Conservation (phyloP, 2,329 filamentous ascomycete genomes). For the Penicillium sp. region DNA sequence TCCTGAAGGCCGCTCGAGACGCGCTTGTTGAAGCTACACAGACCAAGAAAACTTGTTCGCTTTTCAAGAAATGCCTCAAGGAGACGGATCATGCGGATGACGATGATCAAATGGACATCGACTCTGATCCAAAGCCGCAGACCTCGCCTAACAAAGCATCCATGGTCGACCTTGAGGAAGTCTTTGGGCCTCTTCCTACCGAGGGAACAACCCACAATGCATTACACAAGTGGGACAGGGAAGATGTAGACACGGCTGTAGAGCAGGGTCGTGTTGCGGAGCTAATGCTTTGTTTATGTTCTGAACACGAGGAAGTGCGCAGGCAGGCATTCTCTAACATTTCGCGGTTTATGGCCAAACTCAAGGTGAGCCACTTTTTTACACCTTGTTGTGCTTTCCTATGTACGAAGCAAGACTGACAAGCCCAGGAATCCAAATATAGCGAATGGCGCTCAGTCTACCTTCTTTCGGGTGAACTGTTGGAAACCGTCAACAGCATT, state of each 20-base stretch:
- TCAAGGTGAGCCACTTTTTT: constrained; percentile 37
- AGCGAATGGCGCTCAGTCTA: constrained; percentile 72
- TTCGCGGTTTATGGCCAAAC: constrained; percentile 43
- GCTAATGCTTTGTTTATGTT: constrained; percentile 69
- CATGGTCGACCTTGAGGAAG: constrained; percentile 46
- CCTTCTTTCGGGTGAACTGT: constrained; percentile 71
- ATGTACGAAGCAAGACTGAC: neutral
- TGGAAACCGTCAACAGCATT: constrained; percentile 61
- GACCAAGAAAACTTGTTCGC: constrained; percentile 31
- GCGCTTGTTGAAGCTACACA: constrained; percentile 40
- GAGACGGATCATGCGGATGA: constrained; percentile 18
- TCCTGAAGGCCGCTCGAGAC: constrained; percentile 45
- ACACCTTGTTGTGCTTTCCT: no score
- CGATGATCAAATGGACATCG: constrained; percentile 17
- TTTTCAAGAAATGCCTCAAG: constrained; percentile 38
- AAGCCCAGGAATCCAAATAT: constrained; percentile 58
- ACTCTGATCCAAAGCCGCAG: constrained; percentile 9
- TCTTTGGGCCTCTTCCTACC: constrained; percentile 48
- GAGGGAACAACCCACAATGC: constrained; percentile 41
- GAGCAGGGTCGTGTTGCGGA: constrained; percentile 68
- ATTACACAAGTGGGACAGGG: constrained; percentile 62
- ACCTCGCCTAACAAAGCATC: constrained; percentile 8
- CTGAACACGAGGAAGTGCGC: constrained; percentile 66
- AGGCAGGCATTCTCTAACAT: constrained; percentile 57
- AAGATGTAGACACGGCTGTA: constrained; percentile 70